These are phyloP conservation scores for Alternaria angustiovoidea DNA, from an alignment of 2,329 filamentous ascomycete species.

Conservation along the genomic window DNA sequence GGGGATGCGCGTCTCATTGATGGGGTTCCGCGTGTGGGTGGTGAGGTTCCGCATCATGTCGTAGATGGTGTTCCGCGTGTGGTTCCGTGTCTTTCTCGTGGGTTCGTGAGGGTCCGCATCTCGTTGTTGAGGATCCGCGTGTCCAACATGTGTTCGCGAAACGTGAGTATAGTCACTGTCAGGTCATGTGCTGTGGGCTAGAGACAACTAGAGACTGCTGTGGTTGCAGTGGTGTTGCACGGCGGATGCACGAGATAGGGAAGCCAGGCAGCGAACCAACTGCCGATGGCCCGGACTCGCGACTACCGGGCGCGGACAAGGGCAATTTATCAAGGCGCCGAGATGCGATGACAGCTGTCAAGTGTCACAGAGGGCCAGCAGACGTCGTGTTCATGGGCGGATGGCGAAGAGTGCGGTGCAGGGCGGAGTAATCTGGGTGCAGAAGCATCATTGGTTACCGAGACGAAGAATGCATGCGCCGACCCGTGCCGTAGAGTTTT, in stretches of 20 bases:
- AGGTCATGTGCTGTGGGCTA: background rate
- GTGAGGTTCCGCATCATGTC: background rate
- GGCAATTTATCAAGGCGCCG: background rate
- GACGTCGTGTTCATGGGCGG: background rate
- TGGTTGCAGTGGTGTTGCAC: background rate
- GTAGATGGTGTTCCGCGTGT: background rate
- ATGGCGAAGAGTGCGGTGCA: background rate
- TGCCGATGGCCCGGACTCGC: background rate
- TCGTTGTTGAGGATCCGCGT: background rate
- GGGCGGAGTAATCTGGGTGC: background rate
- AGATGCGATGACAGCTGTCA: conserved; percentile 11
- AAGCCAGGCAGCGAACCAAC: background rate
- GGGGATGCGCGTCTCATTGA: background rate
- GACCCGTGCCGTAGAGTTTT: conserved; percentile 7
- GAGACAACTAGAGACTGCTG: background rate
- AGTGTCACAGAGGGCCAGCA: background rate
- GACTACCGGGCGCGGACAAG: background rate
- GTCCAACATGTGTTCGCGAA: background rate
- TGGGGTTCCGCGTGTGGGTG: background rate
- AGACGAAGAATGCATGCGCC: background rate
- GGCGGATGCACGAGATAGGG: background rate
- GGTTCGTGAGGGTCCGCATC: background rate
- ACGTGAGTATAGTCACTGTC: background rate
- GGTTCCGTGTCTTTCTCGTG: background rate
- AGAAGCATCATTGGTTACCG: background rate